Base-by-base conservation (phyloP, 208 protist genomes). In the Acanthamoeba lenticulata region DNA sequence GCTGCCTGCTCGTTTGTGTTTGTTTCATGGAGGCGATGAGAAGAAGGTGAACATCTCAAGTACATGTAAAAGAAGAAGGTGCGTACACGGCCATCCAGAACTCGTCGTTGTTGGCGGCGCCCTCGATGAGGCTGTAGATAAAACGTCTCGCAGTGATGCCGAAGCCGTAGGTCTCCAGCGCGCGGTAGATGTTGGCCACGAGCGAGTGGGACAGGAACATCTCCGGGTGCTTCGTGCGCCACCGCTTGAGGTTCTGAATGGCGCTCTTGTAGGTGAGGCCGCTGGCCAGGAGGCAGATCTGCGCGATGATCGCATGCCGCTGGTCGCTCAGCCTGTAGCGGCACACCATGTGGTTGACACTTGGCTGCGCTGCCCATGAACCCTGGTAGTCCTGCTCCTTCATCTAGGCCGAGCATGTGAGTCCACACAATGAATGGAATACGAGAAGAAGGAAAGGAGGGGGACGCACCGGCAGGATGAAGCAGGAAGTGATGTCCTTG, bases 251-350 rank as follows among this genome's bases (percentile, higher is more conserved):
- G 11, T 42, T 49, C 4, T 90, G 32, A 1, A 24, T 47, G 34
- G 94, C 94, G 45, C 55, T 57, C 42, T 95, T 94, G 5, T 85
- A 79, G 60, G 94, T 95, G 45, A 95, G 94, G n/a, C 92, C 81
- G n/a, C 40, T 79, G 2, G 72, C 49, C 11, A 95, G 47, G 17
- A 94, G 94, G 49, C 77, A 49, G 29, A 95, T 67, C 36, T 45
- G 60, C 1, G 74, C 42, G 17, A 94, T 93, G 19, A 95, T 95
- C 24, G 72, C 91, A 36, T 95, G 81, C 27, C 94, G 94, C 1
- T 40, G 83, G 32, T 90, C 83, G 36, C 57, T 67, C 34, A 57
- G 24, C 83, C 67, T 90, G 52, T 90, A 90, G 24, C 57, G 47
- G 42, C 83, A 90, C 27, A 90, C 83, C 45, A 47, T 42, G 24